A percentile compares a stretch with the other conserved stretches of the same genome.
Evolutionary conservation across 2,329 filamentous ascomycete genomes (phyloP).

Genomic region (Fusarium foetens): DNA sequence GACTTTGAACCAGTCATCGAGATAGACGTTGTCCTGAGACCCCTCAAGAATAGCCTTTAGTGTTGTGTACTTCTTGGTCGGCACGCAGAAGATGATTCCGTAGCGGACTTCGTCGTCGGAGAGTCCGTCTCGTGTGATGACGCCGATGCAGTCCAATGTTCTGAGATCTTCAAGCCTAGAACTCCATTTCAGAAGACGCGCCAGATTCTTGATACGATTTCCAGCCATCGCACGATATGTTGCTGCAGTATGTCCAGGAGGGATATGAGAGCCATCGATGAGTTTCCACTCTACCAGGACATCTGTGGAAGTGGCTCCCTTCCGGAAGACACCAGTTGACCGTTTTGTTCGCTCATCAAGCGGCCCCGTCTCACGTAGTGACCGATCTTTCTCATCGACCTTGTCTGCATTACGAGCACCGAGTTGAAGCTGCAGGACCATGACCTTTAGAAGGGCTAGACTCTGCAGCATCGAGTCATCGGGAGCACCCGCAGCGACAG

Average conservation of each 20-base stretch:
- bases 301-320: accelerated
- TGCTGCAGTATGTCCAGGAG: background rate
- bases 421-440: background rate
- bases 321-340: accelerated
- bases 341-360: background rate
- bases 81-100: background rate
- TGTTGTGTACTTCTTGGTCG: background rate
- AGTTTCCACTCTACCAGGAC: background rate
- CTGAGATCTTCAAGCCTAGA: background rate
- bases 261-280: background rate
- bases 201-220: background rate
- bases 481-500: accelerated
- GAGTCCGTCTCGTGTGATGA: background rate
- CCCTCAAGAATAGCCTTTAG: background rate
- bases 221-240: background rate
- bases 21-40: background rate
- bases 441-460: background rate
- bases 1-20: background rate
- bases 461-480: background rate
- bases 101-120: background rate
- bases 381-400: background rate
- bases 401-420: background rate
- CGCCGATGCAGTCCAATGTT: background rate
- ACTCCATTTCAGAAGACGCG: background rate
- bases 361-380: background rate